phyloP scores from a whole-genome alignment of 2,329 filamentous ascomycete species.

The Trichoderma aggressivum region DNA sequence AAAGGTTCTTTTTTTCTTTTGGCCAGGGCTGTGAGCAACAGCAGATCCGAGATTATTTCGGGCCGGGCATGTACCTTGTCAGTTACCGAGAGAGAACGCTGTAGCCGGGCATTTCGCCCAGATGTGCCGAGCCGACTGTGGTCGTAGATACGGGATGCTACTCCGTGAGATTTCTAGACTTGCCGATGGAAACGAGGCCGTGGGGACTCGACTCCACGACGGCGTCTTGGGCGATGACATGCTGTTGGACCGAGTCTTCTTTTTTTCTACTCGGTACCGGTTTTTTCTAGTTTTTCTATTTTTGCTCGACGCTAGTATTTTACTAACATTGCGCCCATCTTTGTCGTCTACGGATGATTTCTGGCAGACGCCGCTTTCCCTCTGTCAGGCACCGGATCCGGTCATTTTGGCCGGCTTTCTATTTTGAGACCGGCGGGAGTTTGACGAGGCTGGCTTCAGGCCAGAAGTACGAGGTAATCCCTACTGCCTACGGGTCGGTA shows the following conservation, averaged over 20 bases:
- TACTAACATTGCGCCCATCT: not conserved
- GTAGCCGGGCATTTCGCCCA: not conserved
- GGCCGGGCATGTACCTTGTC: not conserved
- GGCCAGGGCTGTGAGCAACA: not conserved
- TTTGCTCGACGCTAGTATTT: not conserved
- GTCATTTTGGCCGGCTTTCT: not conserved
- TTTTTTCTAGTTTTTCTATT: not conserved
- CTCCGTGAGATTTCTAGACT: not conserved
- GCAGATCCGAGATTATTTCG: slow-evolving; percentile 7
- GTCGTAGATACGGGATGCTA: not conserved
- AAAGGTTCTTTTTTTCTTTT: not conserved
- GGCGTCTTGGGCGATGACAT: not conserved
- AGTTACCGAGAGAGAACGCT: not conserved
- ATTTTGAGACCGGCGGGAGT: not conserved
- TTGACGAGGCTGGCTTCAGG: not conserved
- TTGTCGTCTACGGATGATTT: not conserved
- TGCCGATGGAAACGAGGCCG: not conserved
- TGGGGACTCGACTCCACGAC: not conserved
- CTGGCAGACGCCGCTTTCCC: not conserved
- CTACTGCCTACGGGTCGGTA: not conserved
- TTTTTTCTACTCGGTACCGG: not conserved
- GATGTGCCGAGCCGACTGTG: not conserved
- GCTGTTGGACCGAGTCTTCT: not conserved
- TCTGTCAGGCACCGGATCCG: not conserved
- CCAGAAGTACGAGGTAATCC: not conserved